phyloP scores from a whole-genome alignment of 148 eudicot genomes.

The Persicaria maculosa region DNA sequence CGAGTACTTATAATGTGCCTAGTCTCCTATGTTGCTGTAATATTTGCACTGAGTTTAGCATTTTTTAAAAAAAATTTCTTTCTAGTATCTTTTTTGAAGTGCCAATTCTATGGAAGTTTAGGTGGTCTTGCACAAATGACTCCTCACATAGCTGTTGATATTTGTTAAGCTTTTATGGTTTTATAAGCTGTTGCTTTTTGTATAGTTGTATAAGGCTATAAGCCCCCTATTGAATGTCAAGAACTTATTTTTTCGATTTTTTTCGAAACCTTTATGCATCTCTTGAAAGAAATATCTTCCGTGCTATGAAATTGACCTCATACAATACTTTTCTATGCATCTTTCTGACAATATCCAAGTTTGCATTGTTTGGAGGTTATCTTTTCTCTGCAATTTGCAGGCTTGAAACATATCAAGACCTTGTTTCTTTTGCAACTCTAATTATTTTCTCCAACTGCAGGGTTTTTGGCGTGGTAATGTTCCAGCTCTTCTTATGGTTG shows the following conservation, averaged over 20 bases:
- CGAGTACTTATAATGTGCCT: neutral
- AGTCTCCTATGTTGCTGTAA: neutral
- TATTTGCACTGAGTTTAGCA: neutral
- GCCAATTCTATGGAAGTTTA: neutral
- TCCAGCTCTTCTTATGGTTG: constrained; percentile 96
- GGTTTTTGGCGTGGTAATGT: constrained; percentile 99
- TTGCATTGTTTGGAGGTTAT: neutral
- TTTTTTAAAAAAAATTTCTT: neutral
- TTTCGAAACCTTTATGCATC: neutral
- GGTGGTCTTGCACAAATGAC: neutral
- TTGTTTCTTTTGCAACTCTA: neutral
- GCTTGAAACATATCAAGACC: neutral
- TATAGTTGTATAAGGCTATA: no score
- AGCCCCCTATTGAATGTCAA: neutral
- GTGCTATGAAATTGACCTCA: neutral
- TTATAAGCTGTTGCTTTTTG: no score
- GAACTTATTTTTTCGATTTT: neutral
- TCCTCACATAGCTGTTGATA: no score
- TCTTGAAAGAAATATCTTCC: neutral
- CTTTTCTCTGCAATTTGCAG: neutral
- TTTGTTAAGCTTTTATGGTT: no score
- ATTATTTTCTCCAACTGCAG: constrained; percentile 26
- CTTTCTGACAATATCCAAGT: neutral
- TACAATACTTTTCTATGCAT: neutral
- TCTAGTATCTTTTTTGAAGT: neutral